Conservation (phyloP, 768 basidiomycete species). For the Strobilomyces confusus region DNA sequence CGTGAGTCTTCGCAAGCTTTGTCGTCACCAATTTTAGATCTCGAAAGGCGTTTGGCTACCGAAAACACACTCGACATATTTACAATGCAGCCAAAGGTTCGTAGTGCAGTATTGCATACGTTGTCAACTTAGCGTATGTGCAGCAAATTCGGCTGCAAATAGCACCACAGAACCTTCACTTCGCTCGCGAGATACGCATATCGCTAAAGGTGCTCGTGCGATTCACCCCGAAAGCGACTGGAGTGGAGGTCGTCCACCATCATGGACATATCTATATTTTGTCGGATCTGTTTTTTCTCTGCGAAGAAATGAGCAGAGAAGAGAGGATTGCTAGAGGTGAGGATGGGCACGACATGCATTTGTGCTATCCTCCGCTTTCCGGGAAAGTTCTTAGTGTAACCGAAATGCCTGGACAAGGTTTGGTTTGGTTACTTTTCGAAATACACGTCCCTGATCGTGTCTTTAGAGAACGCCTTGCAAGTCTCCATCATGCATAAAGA, state of each 20-base stretch:
- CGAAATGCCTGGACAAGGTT: slow-evolving; percentile 59
- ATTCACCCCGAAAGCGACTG: slow-evolving; percentile 74
- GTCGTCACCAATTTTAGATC: slow-evolving; percentile 61
- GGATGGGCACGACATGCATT: slow-evolving; percentile 79
- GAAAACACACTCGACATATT: slow-evolving; percentile 88
- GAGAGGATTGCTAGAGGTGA: slow-evolving; percentile 49
- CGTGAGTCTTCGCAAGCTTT: slow-evolving; percentile 49
- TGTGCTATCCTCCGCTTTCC: slow-evolving; percentile 92
- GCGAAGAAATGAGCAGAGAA: slow-evolving; percentile 73
- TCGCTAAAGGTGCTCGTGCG: slow-evolving; percentile 69
- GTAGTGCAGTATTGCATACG: slow-evolving; percentile 1
- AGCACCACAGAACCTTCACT: slow-evolving; percentile 71
- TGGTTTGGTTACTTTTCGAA: slow-evolving; percentile 21
- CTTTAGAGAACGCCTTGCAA: slow-evolving; percentile 64
- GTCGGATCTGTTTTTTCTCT: slow-evolving; percentile 89
- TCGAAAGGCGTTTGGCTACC: slow-evolving; percentile 77
- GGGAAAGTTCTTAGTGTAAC: slow-evolving; percentile 84
- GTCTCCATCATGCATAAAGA: slow-evolving; percentile 89
- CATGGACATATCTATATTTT: slow-evolving; percentile 84
- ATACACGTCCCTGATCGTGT: slow-evolving; percentile 11
- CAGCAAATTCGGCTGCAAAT: slow-evolving; percentile 92
- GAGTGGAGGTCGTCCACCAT: slow-evolving; percentile 67
- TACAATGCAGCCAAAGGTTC: slow-evolving; percentile 89
- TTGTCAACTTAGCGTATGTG: slow-evolving; percentile 5
- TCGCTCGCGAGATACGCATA: slow-evolving; percentile 69